phyloP scores from a whole-genome alignment of 306 rosid species.

The Delonix regia region DNA sequence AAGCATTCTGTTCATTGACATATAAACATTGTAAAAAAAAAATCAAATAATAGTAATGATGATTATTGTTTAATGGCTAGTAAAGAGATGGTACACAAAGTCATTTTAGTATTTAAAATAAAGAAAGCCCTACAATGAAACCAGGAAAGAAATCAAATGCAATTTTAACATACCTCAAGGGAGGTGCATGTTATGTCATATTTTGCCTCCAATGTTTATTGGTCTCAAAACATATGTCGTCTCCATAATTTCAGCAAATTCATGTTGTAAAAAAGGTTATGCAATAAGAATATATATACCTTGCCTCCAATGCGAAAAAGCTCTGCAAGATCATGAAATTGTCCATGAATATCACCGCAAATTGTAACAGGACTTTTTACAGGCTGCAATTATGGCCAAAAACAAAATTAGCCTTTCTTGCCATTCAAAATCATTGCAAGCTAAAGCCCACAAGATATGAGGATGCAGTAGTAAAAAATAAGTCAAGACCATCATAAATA shows the following conservation, averaged over 20 bases:
- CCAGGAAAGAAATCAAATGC: constrained; percentile 6
- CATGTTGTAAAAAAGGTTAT: background rate
- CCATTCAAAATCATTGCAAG: constrained; percentile 23
- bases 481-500: constrained; percentile 9
- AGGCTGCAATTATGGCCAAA: constrained; percentile 64
- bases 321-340: constrained; percentile 97
- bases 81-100: background rate
- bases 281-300: constrained; percentile 57
- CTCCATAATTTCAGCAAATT: constrained; percentile 18
- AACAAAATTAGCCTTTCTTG: constrained; percentile 29
- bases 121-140: constrained; percentile 2
- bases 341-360: constrained; percentile 98
- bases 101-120: background rate
- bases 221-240: constrained; percentile 13
- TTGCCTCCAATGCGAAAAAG: constrained; percentile 97
- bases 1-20: background rate
- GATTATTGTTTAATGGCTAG: background rate
- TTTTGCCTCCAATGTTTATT: constrained; percentile 17
- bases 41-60: background rate
- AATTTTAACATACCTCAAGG: background rate
- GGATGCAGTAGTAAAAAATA: background rate
- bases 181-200: background rate
- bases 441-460: constrained; percentile 10
- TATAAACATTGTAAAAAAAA: constrained; percentile 1
- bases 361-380: constrained; percentile 95